These are phyloP conservation scores for Fusarium nelsonii DNA, from an alignment of 2,329 filamentous ascomycete genomes.

Conservation along the genomic window DNA sequence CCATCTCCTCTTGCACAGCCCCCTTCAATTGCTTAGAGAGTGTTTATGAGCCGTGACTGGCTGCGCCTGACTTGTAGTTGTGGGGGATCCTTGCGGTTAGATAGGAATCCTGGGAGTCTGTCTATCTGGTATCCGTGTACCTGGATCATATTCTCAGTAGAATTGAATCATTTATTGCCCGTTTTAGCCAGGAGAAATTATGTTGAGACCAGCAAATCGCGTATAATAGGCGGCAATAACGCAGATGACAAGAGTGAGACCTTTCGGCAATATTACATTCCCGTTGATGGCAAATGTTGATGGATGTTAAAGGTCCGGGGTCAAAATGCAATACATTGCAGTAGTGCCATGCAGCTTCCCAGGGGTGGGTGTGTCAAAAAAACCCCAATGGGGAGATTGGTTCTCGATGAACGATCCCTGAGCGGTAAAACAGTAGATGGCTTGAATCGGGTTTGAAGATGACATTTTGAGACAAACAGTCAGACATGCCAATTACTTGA, in stretches of 20 bases:
- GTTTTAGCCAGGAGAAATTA: not conserved
- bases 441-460: slow-evolving; percentile 34
- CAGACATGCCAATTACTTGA: slow-evolving; percentile 6
- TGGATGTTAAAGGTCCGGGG: slow-evolving; percentile 22
- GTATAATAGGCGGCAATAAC: no score
- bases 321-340: slow-evolving; percentile 39
- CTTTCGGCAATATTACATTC: not conserved
- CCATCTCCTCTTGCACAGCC: slow-evolving; percentile 39
- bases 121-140: not conserved
- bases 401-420: slow-evolving; percentile 4
- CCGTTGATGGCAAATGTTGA: slow-evolving; percentile 15
- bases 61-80: slow-evolving; percentile 13
- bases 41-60: slow-evolving; percentile 34
- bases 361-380: slow-evolving; percentile 36
- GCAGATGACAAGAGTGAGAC: not conserved
- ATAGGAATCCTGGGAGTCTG: not conserved
- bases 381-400: not conserved
- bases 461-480: slow-evolving; percentile 23
- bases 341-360: slow-evolving; percentile 43
- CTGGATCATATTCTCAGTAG: not conserved
- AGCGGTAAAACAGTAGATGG: slow-evolving; percentile 30
- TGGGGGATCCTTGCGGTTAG: slow-evolving; percentile 34
- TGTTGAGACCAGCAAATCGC: no score
- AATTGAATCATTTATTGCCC: not conserved
- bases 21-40: slow-evolving; percentile 26